A percentile compares a stretch with the other conserved stretches of the same genome.
These are phyloP conservation scores for Corylus avellana DNA, from an alignment of 306 rosid species.

Conservation along the genomic window DNA sequence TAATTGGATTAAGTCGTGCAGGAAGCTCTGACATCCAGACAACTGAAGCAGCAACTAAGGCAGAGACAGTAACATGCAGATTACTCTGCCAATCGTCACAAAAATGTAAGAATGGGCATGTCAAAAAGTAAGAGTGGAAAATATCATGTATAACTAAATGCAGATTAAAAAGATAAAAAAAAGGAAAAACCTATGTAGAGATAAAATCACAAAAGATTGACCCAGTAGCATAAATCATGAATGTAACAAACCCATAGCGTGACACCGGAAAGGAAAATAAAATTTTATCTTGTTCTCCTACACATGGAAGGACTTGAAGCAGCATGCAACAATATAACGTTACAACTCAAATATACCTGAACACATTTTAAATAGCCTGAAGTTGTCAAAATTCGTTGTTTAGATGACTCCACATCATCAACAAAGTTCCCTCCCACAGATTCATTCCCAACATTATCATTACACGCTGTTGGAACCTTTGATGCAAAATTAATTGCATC, in stretches of 20 bases:
- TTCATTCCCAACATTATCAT: constrained; percentile 49
- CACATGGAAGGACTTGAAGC: not conserved
- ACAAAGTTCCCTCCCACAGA: constrained; percentile 47
- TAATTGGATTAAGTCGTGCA: constrained; percentile 79
- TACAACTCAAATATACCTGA: constrained; percentile 60
- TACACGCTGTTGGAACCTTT: constrained; percentile 54
- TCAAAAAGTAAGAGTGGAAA: constrained; percentile 19
- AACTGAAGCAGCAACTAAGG: constrained; percentile 90
- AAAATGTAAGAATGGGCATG: constrained; percentile 30
- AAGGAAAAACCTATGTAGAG: not conserved
- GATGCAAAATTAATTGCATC: constrained; percentile 88
- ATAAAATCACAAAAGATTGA: not conserved
- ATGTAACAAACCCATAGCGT: not conserved
- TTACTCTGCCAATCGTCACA: constrained; percentile 70
- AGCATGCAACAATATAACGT: constrained; percentile 8
- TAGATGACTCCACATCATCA: constrained; percentile 81
- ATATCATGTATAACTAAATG: not conserved
- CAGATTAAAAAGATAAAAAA: not conserved
- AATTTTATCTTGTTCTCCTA: not conserved
- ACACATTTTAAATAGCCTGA: constrained; percentile 96
- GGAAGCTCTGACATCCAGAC: constrained; percentile 98
- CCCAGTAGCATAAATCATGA: not conserved
- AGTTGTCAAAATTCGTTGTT: constrained; percentile 85
- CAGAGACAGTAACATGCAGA: constrained; percentile 84
- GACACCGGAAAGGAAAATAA: not conserved